These are phyloP conservation scores for Tubosaeta sp. DNA, from an alignment of 768 basidiomycete species.

Conservation along the genomic window DNA sequence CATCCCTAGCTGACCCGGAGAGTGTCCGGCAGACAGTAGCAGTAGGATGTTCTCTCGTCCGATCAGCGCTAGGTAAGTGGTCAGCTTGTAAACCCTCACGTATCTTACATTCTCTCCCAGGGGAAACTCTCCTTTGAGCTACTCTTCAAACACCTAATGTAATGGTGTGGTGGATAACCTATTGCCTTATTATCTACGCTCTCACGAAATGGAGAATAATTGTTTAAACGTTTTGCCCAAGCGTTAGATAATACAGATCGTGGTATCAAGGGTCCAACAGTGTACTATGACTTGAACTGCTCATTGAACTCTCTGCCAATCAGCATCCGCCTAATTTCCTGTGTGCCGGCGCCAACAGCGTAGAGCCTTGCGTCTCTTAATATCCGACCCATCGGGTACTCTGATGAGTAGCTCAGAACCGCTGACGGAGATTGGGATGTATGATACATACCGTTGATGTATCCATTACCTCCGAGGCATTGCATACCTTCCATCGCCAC, in stretches of 20 bases:
- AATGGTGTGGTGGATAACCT: conserved; percentile 3
- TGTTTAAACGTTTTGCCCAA: background rate
- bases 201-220: background rate
- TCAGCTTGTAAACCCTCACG: background rate
- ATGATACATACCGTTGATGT: conserved; percentile 72
- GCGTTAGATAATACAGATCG: no score
- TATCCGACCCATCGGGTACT: conserved; percentile 86
- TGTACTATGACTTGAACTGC: conserved; percentile 39
- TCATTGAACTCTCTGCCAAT: conserved; percentile 92
- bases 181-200: background rate
- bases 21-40: conserved; percentile 86
- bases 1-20: conserved; percentile 73
- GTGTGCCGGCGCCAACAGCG: conserved; percentile 94
- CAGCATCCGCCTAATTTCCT: conserved; percentile 91
- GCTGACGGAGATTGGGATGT: background rate
- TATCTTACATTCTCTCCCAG: conserved; percentile 17
- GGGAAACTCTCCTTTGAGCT: conserved; percentile 32
- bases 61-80: conserved; percentile 72
- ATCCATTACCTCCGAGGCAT: conserved; percentile 92
- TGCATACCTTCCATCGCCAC: conserved; percentile 91
- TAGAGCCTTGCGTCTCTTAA: conserved; percentile 86
- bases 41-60: conserved; percentile 81
- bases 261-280: no score
- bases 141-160: background rate
- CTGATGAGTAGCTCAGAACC: conserved; percentile 35